Evolutionary conservation across 2,329 filamentous ascomycete genomes (phyloP).

Genomic region (Aspergillus sojae): DNA sequence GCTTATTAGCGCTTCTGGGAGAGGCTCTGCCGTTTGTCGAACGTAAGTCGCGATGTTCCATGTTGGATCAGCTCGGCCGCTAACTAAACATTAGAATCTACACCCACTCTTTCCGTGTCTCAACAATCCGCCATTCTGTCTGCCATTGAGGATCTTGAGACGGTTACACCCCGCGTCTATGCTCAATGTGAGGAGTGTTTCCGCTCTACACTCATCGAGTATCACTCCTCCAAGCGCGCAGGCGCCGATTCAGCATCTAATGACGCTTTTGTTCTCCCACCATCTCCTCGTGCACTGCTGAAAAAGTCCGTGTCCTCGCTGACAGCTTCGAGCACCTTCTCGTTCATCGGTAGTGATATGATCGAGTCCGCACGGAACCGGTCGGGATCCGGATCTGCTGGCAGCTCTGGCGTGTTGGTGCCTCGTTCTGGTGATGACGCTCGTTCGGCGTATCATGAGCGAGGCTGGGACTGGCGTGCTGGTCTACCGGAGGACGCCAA

Average conservation of each 20-base stretch:
- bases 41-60: slow-evolving; percentile 40
- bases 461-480: slow-evolving; percentile 74
- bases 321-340: slow-evolving; percentile 63
- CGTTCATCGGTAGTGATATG: slow-evolving; percentile 74
- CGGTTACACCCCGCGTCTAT: slow-evolving; percentile 72
- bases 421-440: slow-evolving; percentile 30
- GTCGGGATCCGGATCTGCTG: slow-evolving; percentile 51
- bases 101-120: slow-evolving; percentile 64
- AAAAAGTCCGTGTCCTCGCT: slow-evolving; percentile 61
- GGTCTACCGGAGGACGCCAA: slow-evolving; percentile 60
- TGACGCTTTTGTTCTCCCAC: slow-evolving; percentile 30
- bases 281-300: slow-evolving; percentile 68
- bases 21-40: slow-evolving; percentile 79
- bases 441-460: slow-evolving; percentile 41
- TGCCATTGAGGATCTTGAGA: slow-evolving; percentile 77
- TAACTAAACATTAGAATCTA: slow-evolving; percentile 48
- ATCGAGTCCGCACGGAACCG: slow-evolving; percentile 52
- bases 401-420: slow-evolving; percentile 55
- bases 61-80: slow-evolving; percentile 10
- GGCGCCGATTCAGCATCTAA: slow-evolving; percentile 14
- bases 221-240: slow-evolving; percentile 56
- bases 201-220: slow-evolving; percentile 71
- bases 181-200: slow-evolving; percentile 78
- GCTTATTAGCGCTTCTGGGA: slow-evolving; percentile 78
- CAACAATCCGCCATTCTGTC: slow-evolving; percentile 77